Evolutionary conservation across 192 early-diverging fungal genomes (phyloP).

Genomic region (Haplosporangium gracile): DNA sequence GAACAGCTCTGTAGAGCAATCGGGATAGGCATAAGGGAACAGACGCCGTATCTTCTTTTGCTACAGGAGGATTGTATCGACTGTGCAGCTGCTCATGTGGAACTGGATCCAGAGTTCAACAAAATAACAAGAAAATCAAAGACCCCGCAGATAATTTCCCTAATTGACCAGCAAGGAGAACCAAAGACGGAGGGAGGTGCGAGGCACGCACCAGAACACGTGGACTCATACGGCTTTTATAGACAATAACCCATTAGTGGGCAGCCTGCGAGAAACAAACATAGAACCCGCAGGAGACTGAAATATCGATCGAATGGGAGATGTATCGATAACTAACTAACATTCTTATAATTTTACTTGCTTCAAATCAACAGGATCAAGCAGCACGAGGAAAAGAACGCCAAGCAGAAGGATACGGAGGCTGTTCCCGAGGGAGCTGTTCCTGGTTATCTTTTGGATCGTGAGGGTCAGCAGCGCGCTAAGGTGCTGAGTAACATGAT

Average conservation of each 20-base stretch:
- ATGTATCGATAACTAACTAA: not conserved
- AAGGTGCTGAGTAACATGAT: constrained; percentile 99
- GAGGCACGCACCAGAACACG: not conserved
- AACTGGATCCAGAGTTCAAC: too few species aligned
- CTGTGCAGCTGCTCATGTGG: too few species aligned
- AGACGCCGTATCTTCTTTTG: too few species aligned
- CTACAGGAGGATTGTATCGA: too few species aligned
- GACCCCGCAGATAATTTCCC: not conserved
- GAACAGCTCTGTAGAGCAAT: not conserved
- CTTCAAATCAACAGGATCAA: constrained; percentile 76
- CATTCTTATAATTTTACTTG: not conserved
- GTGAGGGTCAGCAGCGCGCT: constrained; percentile 96
- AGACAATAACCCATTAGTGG: not conserved
- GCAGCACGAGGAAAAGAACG: constrained; percentile 97
- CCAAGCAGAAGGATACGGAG: constrained; percentile 93
- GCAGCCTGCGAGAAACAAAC: not conserved
- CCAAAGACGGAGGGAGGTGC: not conserved
- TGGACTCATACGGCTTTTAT: not conserved
- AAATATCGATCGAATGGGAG: not conserved
- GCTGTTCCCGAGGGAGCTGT: constrained; percentile 96
- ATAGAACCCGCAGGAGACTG: not conserved
- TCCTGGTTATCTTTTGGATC: constrained; percentile 97
- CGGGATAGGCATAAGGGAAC: not conserved
- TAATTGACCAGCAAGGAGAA: not conserved
- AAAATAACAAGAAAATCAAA: too few species aligned